phyloP scores from a whole-genome alignment of 2,329 filamentous ascomycete genomes.

The Pestalotiopsis sp. region DNA sequence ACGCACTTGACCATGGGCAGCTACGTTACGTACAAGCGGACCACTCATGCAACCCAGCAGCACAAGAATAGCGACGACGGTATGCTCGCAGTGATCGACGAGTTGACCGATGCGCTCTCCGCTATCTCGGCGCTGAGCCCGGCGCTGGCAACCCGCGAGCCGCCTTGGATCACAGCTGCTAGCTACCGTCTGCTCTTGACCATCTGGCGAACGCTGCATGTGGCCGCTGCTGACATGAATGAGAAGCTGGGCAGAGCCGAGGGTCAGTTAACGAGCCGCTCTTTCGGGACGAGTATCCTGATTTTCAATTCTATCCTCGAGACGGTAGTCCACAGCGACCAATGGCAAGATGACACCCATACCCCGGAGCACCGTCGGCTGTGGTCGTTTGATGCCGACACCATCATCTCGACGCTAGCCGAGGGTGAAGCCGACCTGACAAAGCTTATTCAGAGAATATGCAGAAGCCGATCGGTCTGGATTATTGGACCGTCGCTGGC shows the following conservation, averaged over 20 bases:
- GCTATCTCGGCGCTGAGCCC: background rate
- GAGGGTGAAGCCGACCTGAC: background rate
- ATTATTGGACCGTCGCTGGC: background rate
- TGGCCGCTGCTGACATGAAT: background rate
- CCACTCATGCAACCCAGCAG: background rate
- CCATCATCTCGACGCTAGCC: background rate
- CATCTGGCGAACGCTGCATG: background rate
- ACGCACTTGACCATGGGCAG: conserved; percentile 4
- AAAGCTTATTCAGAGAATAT: background rate
- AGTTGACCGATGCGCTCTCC: background rate
- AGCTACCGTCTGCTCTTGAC: background rate
- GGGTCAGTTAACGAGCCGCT: background rate
- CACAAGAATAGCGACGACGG: background rate
- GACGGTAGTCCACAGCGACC: background rate
- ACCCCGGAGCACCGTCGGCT: background rate
- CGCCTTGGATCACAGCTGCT: conserved; percentile 3
- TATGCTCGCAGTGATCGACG: conserved; percentile 1
- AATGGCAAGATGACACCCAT: background rate
- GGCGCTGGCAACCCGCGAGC: background rate
- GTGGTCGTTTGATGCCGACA: background rate
- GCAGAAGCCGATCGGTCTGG: conserved; percentile 1
- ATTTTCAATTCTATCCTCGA: conserved; percentile 4
- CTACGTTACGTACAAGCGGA: conserved; percentile 2
- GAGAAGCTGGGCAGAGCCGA: background rate
- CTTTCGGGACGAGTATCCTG: background rate